phyloP scores from a whole-genome alignment of 495 filamentous ascomycete species.

The Penicillium chermesinum region DNA sequence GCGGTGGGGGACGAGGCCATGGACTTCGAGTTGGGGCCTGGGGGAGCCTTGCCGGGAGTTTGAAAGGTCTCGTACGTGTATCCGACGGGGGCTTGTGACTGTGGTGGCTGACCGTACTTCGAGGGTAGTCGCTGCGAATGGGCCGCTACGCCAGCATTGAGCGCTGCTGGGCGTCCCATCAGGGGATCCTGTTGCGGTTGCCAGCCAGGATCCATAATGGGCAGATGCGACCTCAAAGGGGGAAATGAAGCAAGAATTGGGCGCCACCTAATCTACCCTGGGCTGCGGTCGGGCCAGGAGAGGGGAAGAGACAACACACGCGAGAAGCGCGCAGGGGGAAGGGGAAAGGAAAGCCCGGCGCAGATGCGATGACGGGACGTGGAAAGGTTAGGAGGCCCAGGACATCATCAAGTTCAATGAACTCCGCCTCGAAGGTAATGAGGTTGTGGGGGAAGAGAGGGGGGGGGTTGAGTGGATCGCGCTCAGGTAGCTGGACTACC shows the following conservation, averaged over 20 bases:
- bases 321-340: conserved; percentile 23
- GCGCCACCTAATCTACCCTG: conserved; percentile 18
- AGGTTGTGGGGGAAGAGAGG: neutral
- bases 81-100: conserved; percentile 56
- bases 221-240: neutral
- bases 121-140: conserved; percentile 38
- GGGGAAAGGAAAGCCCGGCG: conserved; percentile 15
- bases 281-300: conserved; percentile 32
- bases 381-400: conserved; percentile 13
- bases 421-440: neutral
- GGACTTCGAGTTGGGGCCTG: conserved; percentile 50
- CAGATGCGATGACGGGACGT: conserved; percentile 26
- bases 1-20: conserved; percentile 60
- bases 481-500: neutral
- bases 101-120: conserved; percentile 47
- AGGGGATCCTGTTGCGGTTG: conserved; percentile 47
- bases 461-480: conserved; percentile 8
- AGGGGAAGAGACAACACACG: conserved; percentile 21
- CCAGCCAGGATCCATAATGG: conserved; percentile 49
- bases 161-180: conserved; percentile 40
- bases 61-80: conserved; percentile 75
- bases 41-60: conserved; percentile 38
- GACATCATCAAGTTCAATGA: conserved; percentile 22
- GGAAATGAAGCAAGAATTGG: conserved; percentile 9
- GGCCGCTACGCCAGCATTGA: conserved; percentile 35